A percentile compares a stretch with the other conserved stretches of the same genome.
Conservation (phyloP, 169 alveolate genomes). For the Perkinsus marinus region DNA sequence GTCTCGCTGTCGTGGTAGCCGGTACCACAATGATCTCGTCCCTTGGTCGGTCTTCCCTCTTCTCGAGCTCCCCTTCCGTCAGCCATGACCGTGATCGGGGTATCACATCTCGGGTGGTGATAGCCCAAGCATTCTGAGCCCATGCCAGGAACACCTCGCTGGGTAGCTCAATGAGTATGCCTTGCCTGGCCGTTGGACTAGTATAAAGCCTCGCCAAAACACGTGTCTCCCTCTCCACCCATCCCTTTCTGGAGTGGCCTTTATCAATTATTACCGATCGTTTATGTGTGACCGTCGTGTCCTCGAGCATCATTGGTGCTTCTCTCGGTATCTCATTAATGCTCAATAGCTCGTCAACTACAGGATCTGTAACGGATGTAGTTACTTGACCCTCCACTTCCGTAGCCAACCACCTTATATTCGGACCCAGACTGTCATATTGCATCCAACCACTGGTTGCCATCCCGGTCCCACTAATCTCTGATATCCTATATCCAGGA, state of each 20-base stretch:
- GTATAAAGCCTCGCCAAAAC: neutral
- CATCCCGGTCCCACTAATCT: neutral
- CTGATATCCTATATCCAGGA: neutral
- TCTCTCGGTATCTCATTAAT: neutral
- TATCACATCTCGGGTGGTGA: neutral
- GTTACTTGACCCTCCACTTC: neutral
- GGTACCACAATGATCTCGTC: neutral
- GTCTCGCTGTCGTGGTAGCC: neutral
- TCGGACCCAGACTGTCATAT: neutral
- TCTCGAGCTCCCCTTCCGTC: neutral
- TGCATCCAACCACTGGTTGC: neutral
- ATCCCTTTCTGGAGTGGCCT: no score
- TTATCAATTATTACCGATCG: no score
- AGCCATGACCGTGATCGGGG: neutral
- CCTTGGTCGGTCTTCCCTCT: neutral
- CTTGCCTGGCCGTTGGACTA: neutral
- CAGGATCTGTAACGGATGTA: neutral
- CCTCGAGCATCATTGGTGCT: neutral
- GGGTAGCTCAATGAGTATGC: neutral
- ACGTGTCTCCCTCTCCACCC: neutral
- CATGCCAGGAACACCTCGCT: neutral
- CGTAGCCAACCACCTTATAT: neutral
- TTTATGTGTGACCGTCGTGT: neutral
- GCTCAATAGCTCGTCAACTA: neutral
- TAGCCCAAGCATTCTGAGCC: neutral